Evolutionary conservation across 129 eudicot species (phyloP).

Genomic region (Escallonia rubra): DNA sequence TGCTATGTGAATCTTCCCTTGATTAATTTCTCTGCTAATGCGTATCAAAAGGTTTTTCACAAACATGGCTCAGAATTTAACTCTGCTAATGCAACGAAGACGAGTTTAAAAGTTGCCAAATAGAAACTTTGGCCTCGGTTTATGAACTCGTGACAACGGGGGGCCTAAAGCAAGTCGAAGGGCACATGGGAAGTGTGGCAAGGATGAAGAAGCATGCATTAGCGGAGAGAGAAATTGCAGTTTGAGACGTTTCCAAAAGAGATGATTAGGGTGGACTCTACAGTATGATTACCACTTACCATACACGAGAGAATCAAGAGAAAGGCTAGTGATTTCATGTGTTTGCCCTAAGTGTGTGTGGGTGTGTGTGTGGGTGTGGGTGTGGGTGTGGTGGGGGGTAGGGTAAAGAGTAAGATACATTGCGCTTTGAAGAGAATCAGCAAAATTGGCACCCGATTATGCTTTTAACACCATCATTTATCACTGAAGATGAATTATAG

Average conservation of each 20-base stretch:
- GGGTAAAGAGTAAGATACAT: too few relatives aligned
- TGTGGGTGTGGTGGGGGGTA: too few relatives aligned
- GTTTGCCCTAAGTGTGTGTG: too few relatives aligned
- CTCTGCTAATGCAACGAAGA: background rate
- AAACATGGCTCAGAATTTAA: slow-evolving; percentile 6
- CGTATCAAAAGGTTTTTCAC: slow-evolving; percentile 17
- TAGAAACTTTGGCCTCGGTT: background rate
- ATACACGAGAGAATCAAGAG: background rate
- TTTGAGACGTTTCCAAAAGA: background rate
- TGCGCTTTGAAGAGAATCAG: too few relatives aligned
- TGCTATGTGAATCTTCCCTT: slow-evolving; percentile 41
- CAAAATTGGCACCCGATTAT: background rate
- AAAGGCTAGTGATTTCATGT: background rate
- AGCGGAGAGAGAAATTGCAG: background rate
- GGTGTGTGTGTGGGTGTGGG: too few relatives aligned
- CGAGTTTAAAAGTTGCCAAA: background rate
- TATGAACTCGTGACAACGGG: background rate
- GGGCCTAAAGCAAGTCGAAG: background rate
- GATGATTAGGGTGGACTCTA: background rate
- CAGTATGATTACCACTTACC: slow-evolving; percentile 5
- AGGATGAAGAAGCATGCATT: background rate
- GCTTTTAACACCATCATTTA: too few relatives aligned
- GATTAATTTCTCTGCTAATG: slow-evolving; percentile 20
- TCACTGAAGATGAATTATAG: too few relatives aligned
- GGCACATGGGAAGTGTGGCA: slow-evolving; percentile 19